Base-by-base conservation (phyloP, 371 early-diverging fungal genomes). In the Rhizopus sp. region DNA sequence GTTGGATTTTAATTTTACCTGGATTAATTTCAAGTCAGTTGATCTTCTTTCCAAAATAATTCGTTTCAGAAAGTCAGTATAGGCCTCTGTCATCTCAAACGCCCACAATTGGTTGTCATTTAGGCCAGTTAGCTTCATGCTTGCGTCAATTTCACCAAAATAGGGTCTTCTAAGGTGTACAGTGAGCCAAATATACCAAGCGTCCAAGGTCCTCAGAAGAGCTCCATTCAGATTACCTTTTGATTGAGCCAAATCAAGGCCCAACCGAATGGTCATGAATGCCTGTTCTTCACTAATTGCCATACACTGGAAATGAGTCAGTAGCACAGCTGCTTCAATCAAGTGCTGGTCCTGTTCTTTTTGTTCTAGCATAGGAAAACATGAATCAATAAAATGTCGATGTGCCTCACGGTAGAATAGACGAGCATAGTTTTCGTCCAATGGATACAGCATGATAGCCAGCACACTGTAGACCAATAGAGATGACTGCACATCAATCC, bases 271-370 rank as follows among this genome's bases (percentile, higher is more conserved):
- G 0, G 62, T 66, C 47, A 59, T 46, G 10, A 40, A 72, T 1
- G 78, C 74, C 34, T 73, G 70, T 5, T 70, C 66, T 54, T 72
- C 65, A 16, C 56, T 41, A 10, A 72, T 55, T 4, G 66, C 65
- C 23, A 60, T 53, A 17, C 75, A 72, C 37, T 72, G 69, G 42
- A 70, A 78, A 42, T 78, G 78, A 9, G 69, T 44, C 5, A 78
- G 59, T 3, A 78, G 44, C 7, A 78, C 55, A 13, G 78, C 50
- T 0, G 68, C 58, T 7, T 65, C 67, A 3, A 61, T 31, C 0
- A 78, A 15, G 7, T 47, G 44, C 3, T 16, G 50, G 31, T 53
- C 32, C 8, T 56, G 48, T 6, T 53, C 32, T 53, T 13, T 44
- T 12, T 16, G 39, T 29, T 23, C 35, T 17, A 12, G 30, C 6